phyloP scores from a whole-genome alignment of 2,329 filamentous ascomycete species.

The Colletotrichum tropicale region DNA sequence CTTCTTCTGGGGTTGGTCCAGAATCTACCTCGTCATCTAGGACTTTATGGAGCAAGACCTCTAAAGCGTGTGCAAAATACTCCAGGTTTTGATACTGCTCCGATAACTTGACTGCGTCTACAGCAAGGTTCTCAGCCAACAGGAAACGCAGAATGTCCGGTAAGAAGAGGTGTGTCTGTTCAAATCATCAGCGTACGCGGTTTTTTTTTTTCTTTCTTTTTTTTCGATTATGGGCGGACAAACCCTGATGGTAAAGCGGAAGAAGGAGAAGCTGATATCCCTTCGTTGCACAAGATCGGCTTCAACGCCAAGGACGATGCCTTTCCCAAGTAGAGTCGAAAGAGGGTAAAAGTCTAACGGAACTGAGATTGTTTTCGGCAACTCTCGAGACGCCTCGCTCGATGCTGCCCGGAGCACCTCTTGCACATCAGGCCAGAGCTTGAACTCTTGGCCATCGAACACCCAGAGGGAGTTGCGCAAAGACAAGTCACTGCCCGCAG shows the following conservation, averaged over 20 bases:
- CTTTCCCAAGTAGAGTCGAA: slow-evolving; percentile 86
- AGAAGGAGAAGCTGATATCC: slow-evolving; percentile 88
- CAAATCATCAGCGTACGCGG: slow-evolving; percentile 38
- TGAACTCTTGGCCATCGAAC: slow-evolving; percentile 86
- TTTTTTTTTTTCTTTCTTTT: slow-evolving; percentile 73
- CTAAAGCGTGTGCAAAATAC: slow-evolving; percentile 92
- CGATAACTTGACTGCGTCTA: slow-evolving; percentile 80
- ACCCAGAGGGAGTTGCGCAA: slow-evolving; percentile 91
- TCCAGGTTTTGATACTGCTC: slow-evolving; percentile 85
- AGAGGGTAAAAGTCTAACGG: slow-evolving; percentile 95
- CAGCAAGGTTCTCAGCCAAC: slow-evolving; percentile 75
- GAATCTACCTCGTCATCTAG: slow-evolving; percentile 92
- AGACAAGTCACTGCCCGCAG: slow-evolving; percentile 21
- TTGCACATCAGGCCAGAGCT: slow-evolving; percentile 87
- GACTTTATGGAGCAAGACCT: slow-evolving; percentile 90
- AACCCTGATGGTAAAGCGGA: slow-evolving; percentile 87
- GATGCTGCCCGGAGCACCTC: slow-evolving; percentile 78
- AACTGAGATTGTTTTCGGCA: slow-evolving; percentile 77
- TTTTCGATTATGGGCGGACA: slow-evolving; percentile 87
- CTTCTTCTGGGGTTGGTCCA: slow-evolving; percentile 64
- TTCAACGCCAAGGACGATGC: slow-evolving; percentile 88
- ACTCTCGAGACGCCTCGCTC: slow-evolving; percentile 67
- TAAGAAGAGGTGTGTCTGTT: slow-evolving; percentile 89
- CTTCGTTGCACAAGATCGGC: slow-evolving; percentile 91
- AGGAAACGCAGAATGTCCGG: slow-evolving; percentile 85